Evolutionary conservation across 305 asterid species (phyloP), one percentile per base, ranked within the genome.

Genomic region (Ruellia speciosa): DNA sequence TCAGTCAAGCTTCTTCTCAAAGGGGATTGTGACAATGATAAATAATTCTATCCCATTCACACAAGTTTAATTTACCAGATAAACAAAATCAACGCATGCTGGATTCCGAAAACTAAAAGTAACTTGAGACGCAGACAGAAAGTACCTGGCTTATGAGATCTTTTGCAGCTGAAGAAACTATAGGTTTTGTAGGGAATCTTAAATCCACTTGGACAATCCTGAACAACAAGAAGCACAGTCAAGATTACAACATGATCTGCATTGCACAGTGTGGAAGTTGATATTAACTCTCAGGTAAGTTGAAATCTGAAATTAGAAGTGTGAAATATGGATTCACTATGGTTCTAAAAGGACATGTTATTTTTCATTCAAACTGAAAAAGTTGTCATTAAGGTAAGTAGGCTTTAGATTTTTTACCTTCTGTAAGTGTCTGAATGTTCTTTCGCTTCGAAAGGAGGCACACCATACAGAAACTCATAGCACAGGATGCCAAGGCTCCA

Each of bases 401-500:
- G n/a, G n/a, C n/a, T n/a, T n/a, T n/a, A n/a, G n/a, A 24, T 1
- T 24, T 24, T 24, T 24, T 18, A 93, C 99, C 99, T 93, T 69
- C 84, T 83, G 70, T 88, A 93, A 1, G 99, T 93, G 75, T 88
- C 99, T 0, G 94, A 75, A 66, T 88, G 97, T 56, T 88, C 94
- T 76, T 82, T 79, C 7, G 97, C 97, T 74, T 93, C 99, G 58
- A 93, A 93, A 18, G 99, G 97, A 53, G 99, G 96, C 24, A 81
- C 57, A 53, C 99, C 99, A 43, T 93, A 93, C 13, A 93, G 79
- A 75, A 93, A 93, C 62, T 93, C 99, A 60, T 85, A 88, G 85
- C 97, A 92, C 13, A 92, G 75, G 49, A 92, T 72, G 48, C 99
- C 99, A 14, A 92, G 95, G 69, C 96, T 92, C 99, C 97, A 92